A percentile compares a stretch with the other conserved stretches of the same genome.
Conservation (phyloP, 225 moss, liverwort and hornwort genomes). For the Bryoerythrophyllum caledonicum region DNA sequence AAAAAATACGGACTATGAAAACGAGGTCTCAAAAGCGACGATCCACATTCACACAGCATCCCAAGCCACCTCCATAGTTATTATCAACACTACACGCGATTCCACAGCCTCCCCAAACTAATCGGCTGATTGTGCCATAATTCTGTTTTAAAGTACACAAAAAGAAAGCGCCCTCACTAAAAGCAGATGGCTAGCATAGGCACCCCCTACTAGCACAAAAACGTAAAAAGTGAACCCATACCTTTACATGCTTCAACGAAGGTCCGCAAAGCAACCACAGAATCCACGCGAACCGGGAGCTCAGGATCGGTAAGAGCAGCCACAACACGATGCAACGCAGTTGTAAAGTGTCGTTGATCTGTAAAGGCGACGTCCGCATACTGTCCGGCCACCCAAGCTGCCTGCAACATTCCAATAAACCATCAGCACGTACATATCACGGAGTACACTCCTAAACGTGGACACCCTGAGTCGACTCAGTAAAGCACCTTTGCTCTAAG, state of each 20-base stretch:
- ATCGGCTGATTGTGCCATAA: not conserved
- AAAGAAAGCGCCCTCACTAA: not conserved
- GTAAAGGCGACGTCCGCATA: conserved; percentile 89
- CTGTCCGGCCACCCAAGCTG: conserved; percentile 98
- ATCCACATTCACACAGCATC: not conserved
- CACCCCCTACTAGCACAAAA: not conserved
- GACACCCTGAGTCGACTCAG: not conserved
- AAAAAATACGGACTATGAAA: not conserved
- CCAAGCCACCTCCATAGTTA: not conserved
- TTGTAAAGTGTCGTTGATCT: conserved; percentile 86
- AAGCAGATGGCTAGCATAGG: not conserved
- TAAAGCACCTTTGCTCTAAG: conserved; percentile 87
- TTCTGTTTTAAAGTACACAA: not conserved
- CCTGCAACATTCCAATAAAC: conserved; percentile 53
- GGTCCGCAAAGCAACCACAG: conserved; percentile 91
- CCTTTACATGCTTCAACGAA: conserved; percentile 99
- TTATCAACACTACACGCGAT: not conserved
- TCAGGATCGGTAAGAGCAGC: conserved; percentile 90
- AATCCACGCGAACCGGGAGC: conserved; percentile 97
- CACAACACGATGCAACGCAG: conserved; percentile 94
- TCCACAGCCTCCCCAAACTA: not conserved
- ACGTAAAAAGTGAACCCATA: conserved; percentile 6
- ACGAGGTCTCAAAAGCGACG: not conserved
- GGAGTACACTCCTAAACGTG: not conserved
- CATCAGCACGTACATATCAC: conserved; percentile 10